Base-by-base conservation (phyloP, 1,284 basidiomycete genomes). In the Rhodotorula sp. region DNA sequence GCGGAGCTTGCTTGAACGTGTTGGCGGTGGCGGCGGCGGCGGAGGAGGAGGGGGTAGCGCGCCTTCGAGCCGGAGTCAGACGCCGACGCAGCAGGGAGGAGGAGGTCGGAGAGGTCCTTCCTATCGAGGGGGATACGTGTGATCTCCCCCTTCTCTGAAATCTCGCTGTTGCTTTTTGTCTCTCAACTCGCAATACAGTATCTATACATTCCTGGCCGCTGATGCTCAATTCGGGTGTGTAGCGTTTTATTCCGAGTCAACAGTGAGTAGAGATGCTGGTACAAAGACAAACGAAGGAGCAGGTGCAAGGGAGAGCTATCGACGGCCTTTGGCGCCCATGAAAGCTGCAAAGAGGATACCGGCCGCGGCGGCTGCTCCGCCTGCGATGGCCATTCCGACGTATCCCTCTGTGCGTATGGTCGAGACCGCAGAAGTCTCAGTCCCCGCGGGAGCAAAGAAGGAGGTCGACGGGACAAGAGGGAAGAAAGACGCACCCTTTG, bases 301-400 rank as follows among this genome's bases (percentile, higher is more conserved):
- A 3, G 34, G 6, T 10, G n/a, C 34, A 34, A 34, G 34, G 31
- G 12, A 20, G 47, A n/a, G 29, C 26, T 51, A 67, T 10, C 65
- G 65, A 29, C 65, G 39, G 1, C 74, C 65, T 43, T 77, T 67
- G 20, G 73, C 39, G 47, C 56, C 69, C 74, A 83, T 74, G 43
- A 97, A 83, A 79, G 89, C 86, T 75, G 93, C 91, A 65, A 95
- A 79, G 70, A 94, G 81, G 56, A 98, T 82, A 47, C 92, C 91
- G 64, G 92, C 90, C 16, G 97, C 80, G 16, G 95, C 93, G 14
- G 91, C 93, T 58, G 88, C 91, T 65, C 93, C 93, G 60, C 93
- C 95, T 48, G 90, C 91, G 58, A 99, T 85, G 16, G 93, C 96
- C 89, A 98, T 94, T 65, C 96, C 96, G 62, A 93, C 70, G 81